phyloP scores from a whole-genome alignment of 2,329 filamentous ascomycete genomes.

The Colletotrichum noveboracense region DNA sequence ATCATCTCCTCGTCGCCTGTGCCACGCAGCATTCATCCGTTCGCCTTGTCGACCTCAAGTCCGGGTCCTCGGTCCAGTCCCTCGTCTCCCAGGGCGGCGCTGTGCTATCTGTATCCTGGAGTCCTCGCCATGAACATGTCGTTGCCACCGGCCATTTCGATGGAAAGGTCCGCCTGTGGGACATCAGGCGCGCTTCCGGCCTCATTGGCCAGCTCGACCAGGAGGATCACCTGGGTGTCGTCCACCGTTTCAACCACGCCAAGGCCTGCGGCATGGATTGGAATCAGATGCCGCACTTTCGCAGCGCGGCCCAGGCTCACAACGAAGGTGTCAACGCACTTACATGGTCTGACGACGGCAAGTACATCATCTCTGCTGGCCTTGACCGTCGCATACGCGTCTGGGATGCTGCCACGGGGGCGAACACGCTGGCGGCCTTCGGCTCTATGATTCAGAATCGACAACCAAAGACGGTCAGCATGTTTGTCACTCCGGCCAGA shows the following conservation, averaged over 20 bases:
- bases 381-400: slow-evolving; percentile 86
- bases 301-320: slow-evolving; percentile 70
- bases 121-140: slow-evolving; percentile 78
- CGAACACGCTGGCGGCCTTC: slow-evolving; percentile 89
- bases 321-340: slow-evolving; percentile 83
- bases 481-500: slow-evolving; percentile 68
- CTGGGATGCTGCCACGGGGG: slow-evolving; percentile 81
- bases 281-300: slow-evolving; percentile 42
- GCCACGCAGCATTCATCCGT: slow-evolving; percentile 87
- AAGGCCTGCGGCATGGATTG: slow-evolving; percentile 33
- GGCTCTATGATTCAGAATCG: slow-evolving; percentile 81
- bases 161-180: slow-evolving; percentile 84
- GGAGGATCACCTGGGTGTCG: slow-evolving; percentile 78
- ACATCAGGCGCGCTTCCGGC: slow-evolving; percentile 79
- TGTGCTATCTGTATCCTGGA: slow-evolving; percentile 78
- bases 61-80: slow-evolving; percentile 76
- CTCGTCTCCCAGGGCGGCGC: slow-evolving; percentile 72
- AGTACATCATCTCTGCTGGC: slow-evolving; percentile 78
- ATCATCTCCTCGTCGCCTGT: slow-evolving; percentile 82
- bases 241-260: slow-evolving; percentile 43
- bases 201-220: slow-evolving; percentile 81
- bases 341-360: slow-evolving; percentile 82
- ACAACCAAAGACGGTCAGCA: slow-evolving; percentile 63
- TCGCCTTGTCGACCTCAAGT: slow-evolving; percentile 84
- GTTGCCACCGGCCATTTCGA: slow-evolving; percentile 87